Evolutionary conservation across 129 eudicot species (phyloP).

Genomic region (Erigeron canadensis): DNA sequence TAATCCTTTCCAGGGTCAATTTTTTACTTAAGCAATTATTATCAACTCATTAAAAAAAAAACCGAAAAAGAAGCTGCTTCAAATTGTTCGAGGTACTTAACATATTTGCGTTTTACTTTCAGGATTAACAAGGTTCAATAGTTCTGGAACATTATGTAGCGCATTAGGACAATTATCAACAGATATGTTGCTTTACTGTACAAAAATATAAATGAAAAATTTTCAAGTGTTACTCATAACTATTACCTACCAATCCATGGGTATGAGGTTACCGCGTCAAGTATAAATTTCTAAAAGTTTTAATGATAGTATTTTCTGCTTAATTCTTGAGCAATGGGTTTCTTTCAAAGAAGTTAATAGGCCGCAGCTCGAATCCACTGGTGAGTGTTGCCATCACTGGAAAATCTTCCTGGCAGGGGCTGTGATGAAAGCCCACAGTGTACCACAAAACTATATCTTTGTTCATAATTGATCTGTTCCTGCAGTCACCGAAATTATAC

Average conservation of each 20-base stretch:
- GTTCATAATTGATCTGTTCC: constrained; percentile 60
- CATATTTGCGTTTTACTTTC: no score
- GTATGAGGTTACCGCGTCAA: background rate
- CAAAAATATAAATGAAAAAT: background rate
- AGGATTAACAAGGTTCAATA: no score
- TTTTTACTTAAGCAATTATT: no score
- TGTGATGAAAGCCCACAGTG: constrained; percentile 76
- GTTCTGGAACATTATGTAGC: no score
- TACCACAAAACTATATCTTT: constrained; percentile 84
- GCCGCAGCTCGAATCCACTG: constrained; percentile 66
- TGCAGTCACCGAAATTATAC: constrained; percentile 32
- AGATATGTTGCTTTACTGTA: no score
- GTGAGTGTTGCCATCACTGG: constrained; percentile 65
- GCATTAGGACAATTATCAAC: no score
- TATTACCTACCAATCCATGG: background rate
- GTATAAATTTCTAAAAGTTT: background rate
- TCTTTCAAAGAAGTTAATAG: constrained; percentile 66
- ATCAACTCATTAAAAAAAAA: no score
- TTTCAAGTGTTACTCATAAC: background rate
- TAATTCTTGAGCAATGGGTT: constrained; percentile 49
- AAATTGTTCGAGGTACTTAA: no score
- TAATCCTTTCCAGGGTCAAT: no score
- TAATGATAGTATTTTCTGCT: background rate
- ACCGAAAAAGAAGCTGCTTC: no score
- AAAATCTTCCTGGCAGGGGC: constrained; percentile 72